phyloP scores from a whole-genome alignment of 805 yeast species.

The Schwanniomyces vanrijiae region DNA sequence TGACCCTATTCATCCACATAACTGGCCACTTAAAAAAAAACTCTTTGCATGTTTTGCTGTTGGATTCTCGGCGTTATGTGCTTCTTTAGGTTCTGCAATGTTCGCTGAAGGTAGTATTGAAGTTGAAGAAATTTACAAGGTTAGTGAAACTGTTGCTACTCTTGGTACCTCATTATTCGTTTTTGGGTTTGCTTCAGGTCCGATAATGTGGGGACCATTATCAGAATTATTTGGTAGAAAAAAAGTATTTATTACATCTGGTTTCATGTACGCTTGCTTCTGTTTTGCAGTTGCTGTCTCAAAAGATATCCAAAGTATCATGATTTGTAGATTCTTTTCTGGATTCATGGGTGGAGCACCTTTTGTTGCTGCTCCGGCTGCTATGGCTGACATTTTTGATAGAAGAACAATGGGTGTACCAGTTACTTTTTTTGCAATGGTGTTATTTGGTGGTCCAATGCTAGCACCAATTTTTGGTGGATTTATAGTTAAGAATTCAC shows the following conservation, averaged over 20 bases:
- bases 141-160: slow-evolving; percentile 68
- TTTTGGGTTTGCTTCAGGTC: slow-evolving; percentile 93
- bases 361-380: slow-evolving; percentile 80
- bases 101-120: slow-evolving; percentile 61
- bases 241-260: slow-evolving; percentile 45
- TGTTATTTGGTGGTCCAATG: slow-evolving; percentile 79
- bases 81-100: slow-evolving; percentile 82
- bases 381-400: slow-evolving; percentile 78
- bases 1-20: slow-evolving; percentile 80
- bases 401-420: slow-evolving; percentile 73
- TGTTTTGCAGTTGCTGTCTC: slow-evolving; percentile 73
- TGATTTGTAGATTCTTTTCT: slow-evolving; percentile 76
- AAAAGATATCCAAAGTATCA: slow-evolving; percentile 71
- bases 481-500: slow-evolving; percentile 36
- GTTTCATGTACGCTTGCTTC: slow-evolving; percentile 36
- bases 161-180: slow-evolving; percentile 79
- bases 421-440: slow-evolving; percentile 65
- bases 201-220: slow-evolving; percentile 68
- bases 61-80: slow-evolving; percentile 35
- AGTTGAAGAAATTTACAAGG: slow-evolving; percentile 50
- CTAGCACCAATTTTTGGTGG: slow-evolving; percentile 68
- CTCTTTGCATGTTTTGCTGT: slow-evolving; percentile 22
- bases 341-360: slow-evolving; percentile 86
- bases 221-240: slow-evolving; percentile 37
- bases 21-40: slow-evolving; percentile 55